Evolutionary conservation across 1,139 yeast genomes (phyloP).

Genomic region (Protomyces inouyei): DNA sequence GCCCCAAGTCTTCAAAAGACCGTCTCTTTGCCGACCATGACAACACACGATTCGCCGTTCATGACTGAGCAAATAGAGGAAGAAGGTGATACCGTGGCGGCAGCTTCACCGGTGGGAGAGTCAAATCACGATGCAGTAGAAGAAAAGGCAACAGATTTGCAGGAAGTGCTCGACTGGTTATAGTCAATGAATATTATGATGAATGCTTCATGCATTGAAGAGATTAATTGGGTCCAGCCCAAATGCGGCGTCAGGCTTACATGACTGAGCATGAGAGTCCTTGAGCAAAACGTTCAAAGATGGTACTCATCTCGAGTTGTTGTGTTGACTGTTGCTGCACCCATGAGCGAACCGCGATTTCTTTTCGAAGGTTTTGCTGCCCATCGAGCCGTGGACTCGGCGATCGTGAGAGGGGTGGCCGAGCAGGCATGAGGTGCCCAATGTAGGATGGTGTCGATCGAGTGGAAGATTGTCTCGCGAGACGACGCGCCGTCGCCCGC

Average conservation of each 20-base stretch:
- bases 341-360: background rate
- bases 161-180: background rate
- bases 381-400: background rate
- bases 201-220: background rate
- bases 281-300: background rate
- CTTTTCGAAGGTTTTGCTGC: background rate
- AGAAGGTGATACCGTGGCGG: background rate
- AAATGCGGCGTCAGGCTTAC: background rate
- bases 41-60: background rate
- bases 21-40: background rate
- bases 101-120: background rate
- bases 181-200: background rate
- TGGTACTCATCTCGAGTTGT: background rate
- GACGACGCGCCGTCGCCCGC: background rate
- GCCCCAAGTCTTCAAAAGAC: background rate
- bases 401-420: background rate
- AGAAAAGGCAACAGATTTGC: background rate
- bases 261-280: background rate
- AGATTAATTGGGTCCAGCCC: background rate
- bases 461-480: background rate
- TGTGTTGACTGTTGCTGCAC: background rate
- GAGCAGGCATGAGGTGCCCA: background rate
- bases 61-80: background rate
- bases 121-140: too few species aligned
- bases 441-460: background rate